Conservation (phyloP, 306 rosid species). For the Carpinus viminea region DNA sequence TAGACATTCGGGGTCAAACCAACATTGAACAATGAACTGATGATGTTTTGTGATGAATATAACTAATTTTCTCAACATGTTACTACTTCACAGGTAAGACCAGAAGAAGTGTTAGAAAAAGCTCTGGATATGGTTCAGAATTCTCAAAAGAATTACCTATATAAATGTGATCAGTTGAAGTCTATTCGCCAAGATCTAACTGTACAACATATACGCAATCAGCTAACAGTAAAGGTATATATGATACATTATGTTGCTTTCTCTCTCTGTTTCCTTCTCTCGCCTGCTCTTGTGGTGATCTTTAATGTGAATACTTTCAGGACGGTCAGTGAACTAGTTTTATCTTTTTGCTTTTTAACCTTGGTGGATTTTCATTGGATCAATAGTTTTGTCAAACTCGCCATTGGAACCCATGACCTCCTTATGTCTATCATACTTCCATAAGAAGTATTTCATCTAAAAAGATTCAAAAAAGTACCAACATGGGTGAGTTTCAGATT, state of each 20-base stretch:
- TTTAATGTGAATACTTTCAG: background rate
- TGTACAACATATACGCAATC: conserved; percentile 86
- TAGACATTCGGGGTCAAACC: background rate
- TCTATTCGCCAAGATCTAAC: conserved; percentile 99
- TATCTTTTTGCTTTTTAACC: background rate
- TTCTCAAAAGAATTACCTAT: conserved; percentile 89
- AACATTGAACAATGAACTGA: background rate
- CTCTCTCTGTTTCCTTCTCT: background rate
- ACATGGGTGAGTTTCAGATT: background rate
- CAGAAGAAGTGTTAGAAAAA: conserved; percentile 93
- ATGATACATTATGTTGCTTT: conserved; percentile 28
- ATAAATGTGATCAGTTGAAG: conserved; percentile 94
- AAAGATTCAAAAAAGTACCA: too few relatives aligned
- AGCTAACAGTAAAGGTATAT: conserved; percentile 84
- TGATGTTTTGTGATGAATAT: background rate
- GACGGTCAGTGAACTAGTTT: background rate
- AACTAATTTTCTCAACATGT: conserved; percentile 9
- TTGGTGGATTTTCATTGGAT: background rate
- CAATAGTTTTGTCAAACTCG: background rate
- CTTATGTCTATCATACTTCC: background rate
- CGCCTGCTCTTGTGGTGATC: background rate
- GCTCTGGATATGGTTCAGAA: conserved; percentile 82
- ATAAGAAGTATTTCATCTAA: background rate
- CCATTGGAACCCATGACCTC: background rate
- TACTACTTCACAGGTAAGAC: conserved; percentile 76